A percentile compares a stretch with the other conserved stretches of the same genome.
Conservation (phyloP, 495 filamentous ascomycete species). For the Xylaria castorea region DNA sequence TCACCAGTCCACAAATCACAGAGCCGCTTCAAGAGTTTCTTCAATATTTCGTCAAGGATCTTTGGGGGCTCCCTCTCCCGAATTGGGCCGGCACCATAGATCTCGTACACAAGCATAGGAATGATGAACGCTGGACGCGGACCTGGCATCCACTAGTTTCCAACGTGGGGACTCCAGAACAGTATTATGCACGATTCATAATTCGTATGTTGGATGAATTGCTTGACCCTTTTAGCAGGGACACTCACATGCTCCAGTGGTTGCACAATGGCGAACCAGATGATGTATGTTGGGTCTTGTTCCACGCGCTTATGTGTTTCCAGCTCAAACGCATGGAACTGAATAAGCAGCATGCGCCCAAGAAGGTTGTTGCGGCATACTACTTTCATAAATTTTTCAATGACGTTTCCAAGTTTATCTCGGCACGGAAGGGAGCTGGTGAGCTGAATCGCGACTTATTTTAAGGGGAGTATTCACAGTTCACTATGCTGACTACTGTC, state of each 20-base stretch:
- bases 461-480: not conserved
- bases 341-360: not conserved
- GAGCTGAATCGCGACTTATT: not conserved
- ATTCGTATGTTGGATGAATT: conserved; percentile 19
- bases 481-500: not conserved
- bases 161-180: conserved; percentile 15
- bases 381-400: not conserved
- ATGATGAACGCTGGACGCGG: not conserved
- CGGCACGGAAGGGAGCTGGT: not conserved
- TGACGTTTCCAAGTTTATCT: not conserved
- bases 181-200: conserved; percentile 35
- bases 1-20: conserved; percentile 28
- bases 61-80: conserved; percentile 29
- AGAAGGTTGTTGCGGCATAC: not conserved
- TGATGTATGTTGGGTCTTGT: conserved; percentile 33
- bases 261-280: conserved; percentile 18
- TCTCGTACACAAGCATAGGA: not conserved
- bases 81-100: conserved; percentile 25
- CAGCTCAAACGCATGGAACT: conserved; percentile 35
- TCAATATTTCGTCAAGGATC: conserved; percentile 11
- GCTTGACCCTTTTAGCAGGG: not conserved
- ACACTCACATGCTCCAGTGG: conserved; percentile 26
- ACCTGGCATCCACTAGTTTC: not conserved
- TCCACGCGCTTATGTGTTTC: conserved; percentile 37
- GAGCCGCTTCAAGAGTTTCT: conserved; percentile 31